These are phyloP conservation scores for Rhytidhysteron rufulum DNA, from an alignment of 2,329 filamentous ascomycete genomes.

Conservation along the genomic window DNA sequence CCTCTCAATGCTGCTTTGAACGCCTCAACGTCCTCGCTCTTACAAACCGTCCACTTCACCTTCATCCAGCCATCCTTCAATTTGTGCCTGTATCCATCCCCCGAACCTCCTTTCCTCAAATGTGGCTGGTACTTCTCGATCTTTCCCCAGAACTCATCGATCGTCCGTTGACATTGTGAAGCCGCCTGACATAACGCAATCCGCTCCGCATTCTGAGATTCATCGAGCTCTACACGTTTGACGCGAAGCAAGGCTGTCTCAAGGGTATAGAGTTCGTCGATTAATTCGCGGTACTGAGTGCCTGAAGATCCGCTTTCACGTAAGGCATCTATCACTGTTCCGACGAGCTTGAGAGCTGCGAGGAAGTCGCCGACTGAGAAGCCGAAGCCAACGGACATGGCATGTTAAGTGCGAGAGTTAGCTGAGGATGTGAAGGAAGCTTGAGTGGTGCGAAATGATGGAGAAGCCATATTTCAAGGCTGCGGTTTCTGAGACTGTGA, in stretches of 20 bases:
- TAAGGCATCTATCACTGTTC: constrained; percentile 22
- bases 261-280: constrained; percentile 21
- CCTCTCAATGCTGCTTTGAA: constrained; percentile 22
- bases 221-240: constrained; percentile 20
- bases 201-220: constrained; percentile 11
- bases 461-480: too few species aligned
- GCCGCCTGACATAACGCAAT: constrained; percentile 19
- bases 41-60: constrained; percentile 23
- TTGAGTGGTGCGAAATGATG: too few species aligned
- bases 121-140: constrained; percentile 24
- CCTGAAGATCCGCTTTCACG: constrained; percentile 17
- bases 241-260: constrained; percentile 22
- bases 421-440: too few species aligned
- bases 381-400: constrained; percentile 21
- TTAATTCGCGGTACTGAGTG: constrained; percentile 19
- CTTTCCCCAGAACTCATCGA: constrained; percentile 23
- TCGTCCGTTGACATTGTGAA: constrained; percentile 20
- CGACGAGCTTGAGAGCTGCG: constrained; percentile 21
- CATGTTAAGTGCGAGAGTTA: too few species aligned
- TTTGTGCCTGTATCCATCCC: too few species aligned
- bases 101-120: constrained; percentile 7
- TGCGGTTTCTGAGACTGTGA: too few species aligned
- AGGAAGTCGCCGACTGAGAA: constrained; percentile 28
- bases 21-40: constrained; percentile 19
- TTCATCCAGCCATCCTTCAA: constrained; percentile 20